Base-by-base conservation (phyloP, 352 stramenopile species). In the Phytophthora brassicae region DNA sequence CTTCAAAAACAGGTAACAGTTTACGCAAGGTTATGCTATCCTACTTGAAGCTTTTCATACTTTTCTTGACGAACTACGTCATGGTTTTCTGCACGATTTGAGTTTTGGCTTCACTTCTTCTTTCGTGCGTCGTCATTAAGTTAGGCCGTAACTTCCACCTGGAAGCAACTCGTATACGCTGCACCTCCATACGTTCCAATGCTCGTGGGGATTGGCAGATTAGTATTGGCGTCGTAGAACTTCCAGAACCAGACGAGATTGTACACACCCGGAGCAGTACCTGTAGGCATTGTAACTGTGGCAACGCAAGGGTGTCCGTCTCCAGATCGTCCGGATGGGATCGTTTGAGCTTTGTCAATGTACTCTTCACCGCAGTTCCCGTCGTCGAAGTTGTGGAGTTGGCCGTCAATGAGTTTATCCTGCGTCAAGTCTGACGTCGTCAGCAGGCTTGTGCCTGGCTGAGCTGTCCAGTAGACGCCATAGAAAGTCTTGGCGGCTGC, bases 241-340 rank as follows among this genome's bases (percentile, higher is more conserved):
- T 80, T 84, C 81, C 81, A 90, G 60, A 75, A 88, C 79, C 81
- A 90, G 19, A 90, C 77, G 46, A 90, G 60, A 51, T 86, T 79
- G 64, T 90, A 88, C 6, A 82, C 23, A 0, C 81, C 77, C 1
- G 81, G 28, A 33, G 69, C 61, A 13, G 74, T 85, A n/a, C 68
- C 74, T 2, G 29, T 49, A 23, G 77, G 80, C 8, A 88, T 74
- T 6, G 62, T 73, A 29, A 85, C 45, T 6, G 70, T 70, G n/a
- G 63, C 81, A 8, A 89, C 65, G 36, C 81, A 88, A 16, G 81
- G 74, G 45, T 79, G 81, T 45, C 76, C 70, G 39, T 87, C 70
- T 38, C 76, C 76, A 35, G 78, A 72, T 26, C 77, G 70, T 26
- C 72, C 74, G 8, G 68, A 75, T 24, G 56, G 66, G 31, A 84